Conservation (phyloP, 345 rosid genomes). For the Salix arbutifolia region DNA sequence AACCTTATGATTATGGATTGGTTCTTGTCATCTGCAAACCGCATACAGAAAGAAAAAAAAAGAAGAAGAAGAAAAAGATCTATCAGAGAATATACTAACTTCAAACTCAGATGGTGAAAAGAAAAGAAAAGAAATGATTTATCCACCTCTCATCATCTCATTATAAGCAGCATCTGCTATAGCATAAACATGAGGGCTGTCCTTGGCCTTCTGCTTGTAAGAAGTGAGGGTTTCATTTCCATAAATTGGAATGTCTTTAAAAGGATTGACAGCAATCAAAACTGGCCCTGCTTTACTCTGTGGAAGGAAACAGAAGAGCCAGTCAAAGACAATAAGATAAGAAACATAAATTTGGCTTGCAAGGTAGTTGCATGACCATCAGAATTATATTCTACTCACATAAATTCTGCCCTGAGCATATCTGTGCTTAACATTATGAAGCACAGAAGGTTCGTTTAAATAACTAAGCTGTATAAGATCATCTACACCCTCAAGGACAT, state of each 20-base stretch:
- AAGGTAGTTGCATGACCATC: slow-evolving; percentile 4
- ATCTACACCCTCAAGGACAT: slow-evolving; percentile 77
- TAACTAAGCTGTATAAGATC: slow-evolving; percentile 90
- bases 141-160: slow-evolving; percentile 92
- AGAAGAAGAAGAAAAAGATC: background rate
- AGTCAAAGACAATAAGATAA: slow-evolving; percentile 13
- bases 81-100: slow-evolving; percentile 15
- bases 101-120: slow-evolving; percentile 17
- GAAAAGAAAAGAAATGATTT: slow-evolving; percentile 3
- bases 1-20: slow-evolving; percentile 97
- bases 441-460: slow-evolving; percentile 91
- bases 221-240: slow-evolving; percentile 53
- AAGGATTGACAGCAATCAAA: slow-evolving; percentile 85
- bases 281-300: slow-evolving; percentile 96
- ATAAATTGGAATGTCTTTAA: slow-evolving; percentile 59
- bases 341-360: slow-evolving; percentile 1
- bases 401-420: slow-evolving; percentile 72
- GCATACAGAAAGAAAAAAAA: slow-evolving; percentile 10
- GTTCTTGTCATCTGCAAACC: slow-evolving; percentile 64
- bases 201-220: slow-evolving; percentile 55
- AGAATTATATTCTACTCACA: slow-evolving; percentile 49
- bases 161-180: slow-evolving; percentile 73
- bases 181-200: slow-evolving; percentile 81
- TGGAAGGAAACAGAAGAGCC: slow-evolving; percentile 15
- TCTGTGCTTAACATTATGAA: slow-evolving; percentile 78